Evolutionary conservation across 768 basidiomycete genomes (phyloP), one percentile per base, ranked within the genome.

Genomic region (Leccinum obscurum): DNA sequence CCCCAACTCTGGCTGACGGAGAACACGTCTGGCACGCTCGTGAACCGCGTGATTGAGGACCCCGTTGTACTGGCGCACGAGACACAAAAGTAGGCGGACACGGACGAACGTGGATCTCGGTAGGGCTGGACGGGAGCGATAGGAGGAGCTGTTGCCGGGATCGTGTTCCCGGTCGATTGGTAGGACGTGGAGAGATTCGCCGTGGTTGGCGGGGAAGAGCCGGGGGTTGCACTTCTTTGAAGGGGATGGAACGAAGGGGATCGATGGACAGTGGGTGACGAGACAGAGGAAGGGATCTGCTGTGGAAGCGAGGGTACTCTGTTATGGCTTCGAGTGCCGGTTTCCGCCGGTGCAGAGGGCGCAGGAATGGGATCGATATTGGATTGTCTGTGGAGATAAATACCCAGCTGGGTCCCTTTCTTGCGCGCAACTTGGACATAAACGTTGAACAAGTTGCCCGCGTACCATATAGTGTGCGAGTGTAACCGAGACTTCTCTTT

Each of bases 1-100:
- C 95, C 95, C 95, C 95, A 96, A 63, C 90, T 92, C 79, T 95
- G 92, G 61, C 86, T 86, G 50, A 93, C 80, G 30, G 87, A 81
- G 70, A 97, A 96, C 49, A 83, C 80, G 68, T 96, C 95, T 1
- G 95, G 95, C 4, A 88, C 83, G 63, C 92, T 94, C 53, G 87
- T 84, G 71, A 96, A 96, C 41, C 87, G 81, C 55, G 92, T 94
- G 68, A 93, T 80, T 28, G 87, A 87, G 7, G 91, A 85, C 3
- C 95, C 93, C 6, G 89, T 87, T n/a, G 87, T 85, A 59, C 86
- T 92, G 0, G 90, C 83, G 68, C 94, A 95, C 59, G 85, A 85
- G 57, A 96, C 87, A 26, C 84, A 83, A 70, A 97, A 97, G 72
- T 92, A 93, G 0, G 91, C 92, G 34, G 87, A 81, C 50, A 94